Percentiles rank a stretch among this genome's conserved stretches.
Conservation (phyloP, 352 stramenopile genomes). For the Lagenidium giganteum region DNA sequence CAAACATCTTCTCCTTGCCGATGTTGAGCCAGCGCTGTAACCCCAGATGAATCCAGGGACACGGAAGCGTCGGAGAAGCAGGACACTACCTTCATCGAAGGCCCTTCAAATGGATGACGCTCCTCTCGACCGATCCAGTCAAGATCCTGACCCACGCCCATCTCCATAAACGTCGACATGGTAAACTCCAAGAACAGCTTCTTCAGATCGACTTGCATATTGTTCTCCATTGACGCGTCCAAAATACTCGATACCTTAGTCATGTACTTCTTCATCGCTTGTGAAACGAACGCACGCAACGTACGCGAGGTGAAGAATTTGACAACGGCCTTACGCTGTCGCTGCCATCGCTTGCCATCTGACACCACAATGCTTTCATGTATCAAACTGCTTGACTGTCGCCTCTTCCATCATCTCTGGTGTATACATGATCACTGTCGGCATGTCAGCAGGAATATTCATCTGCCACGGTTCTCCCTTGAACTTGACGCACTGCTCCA, state of each 20-base stretch:
- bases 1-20: constrained; percentile 30
- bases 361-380: constrained; percentile 20
- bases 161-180: constrained; percentile 51
- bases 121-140: constrained; percentile 30
- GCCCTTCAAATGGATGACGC: constrained; percentile 41
- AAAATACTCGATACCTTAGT: constrained; percentile 11
- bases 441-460: constrained; percentile 7
- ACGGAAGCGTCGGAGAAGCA: constrained; percentile 38
- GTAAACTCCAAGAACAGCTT: constrained; percentile 43
- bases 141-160: constrained; percentile 46
- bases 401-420: constrained; percentile 26
- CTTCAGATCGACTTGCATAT: constrained; percentile 13
- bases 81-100: constrained; percentile 25
- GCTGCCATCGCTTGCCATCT: constrained; percentile 26
- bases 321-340: constrained; percentile 24
- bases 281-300: constrained; percentile 23
- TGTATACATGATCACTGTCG: constrained; percentile 15
- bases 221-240: not conserved
- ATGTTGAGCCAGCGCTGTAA: constrained; percentile 39
- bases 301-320: constrained; percentile 26
- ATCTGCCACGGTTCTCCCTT: constrained; percentile 21
- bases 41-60: constrained; percentile 44
- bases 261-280: constrained; percentile 14
- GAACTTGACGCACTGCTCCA: constrained; percentile 9
- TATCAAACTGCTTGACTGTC: constrained; percentile 29